Conservation (phyloP, 495 filamentous ascomycete species). For the Aspergillus homomorphus region DNA sequence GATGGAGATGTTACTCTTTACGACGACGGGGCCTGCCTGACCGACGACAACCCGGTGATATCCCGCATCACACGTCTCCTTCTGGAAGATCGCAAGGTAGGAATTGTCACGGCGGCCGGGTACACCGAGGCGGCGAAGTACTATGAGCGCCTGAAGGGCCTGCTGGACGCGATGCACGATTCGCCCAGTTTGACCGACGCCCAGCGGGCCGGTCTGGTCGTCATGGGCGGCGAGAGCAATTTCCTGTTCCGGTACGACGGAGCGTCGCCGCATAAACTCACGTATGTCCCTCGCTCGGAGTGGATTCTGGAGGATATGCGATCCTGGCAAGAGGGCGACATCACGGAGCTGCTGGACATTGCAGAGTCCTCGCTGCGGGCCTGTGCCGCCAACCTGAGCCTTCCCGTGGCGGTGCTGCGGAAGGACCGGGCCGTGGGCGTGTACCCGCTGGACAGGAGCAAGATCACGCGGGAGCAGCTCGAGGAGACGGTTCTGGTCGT, state of each 20-base stretch:
- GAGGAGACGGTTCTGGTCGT: constrained; percentile 95
- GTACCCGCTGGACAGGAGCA: constrained; percentile 54
- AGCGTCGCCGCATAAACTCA: constrained; percentile 32
- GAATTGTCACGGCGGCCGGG: constrained; percentile 94
- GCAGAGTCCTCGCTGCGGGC: constrained; percentile 80
- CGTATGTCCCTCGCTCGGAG: constrained; percentile 60
- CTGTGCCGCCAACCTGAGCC: constrained; percentile 69
- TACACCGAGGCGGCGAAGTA: constrained; percentile 86
- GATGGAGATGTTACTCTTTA: constrained; percentile 98
- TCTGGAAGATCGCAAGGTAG: constrained; percentile 63
- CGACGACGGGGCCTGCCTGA: constrained; percentile 82
- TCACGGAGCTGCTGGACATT: constrained; percentile 74
- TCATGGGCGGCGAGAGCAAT: constrained; percentile 90
- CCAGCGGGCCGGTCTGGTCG: constrained; percentile 73
- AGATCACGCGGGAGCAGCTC: constrained; percentile 80
- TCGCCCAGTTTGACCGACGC: constrained; percentile 51
- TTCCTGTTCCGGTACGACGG: constrained; percentile 76
- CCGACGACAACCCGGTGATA: constrained; percentile 71
- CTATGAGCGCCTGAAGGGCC: constrained; percentile 76
- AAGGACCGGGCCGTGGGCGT: constrained; percentile 96
- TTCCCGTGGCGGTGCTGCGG: constrained; percentile 74
- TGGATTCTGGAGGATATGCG: constrained; percentile 90
- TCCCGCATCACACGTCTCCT: constrained; percentile 69
- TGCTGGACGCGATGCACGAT: constrained; percentile 77
- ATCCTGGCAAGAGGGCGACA: constrained; percentile 75